These are phyloP conservation scores for Monilinia vaccinii-corymbosi DNA, from an alignment of 2,329 filamentous ascomycete species.

Conservation along the genomic window DNA sequence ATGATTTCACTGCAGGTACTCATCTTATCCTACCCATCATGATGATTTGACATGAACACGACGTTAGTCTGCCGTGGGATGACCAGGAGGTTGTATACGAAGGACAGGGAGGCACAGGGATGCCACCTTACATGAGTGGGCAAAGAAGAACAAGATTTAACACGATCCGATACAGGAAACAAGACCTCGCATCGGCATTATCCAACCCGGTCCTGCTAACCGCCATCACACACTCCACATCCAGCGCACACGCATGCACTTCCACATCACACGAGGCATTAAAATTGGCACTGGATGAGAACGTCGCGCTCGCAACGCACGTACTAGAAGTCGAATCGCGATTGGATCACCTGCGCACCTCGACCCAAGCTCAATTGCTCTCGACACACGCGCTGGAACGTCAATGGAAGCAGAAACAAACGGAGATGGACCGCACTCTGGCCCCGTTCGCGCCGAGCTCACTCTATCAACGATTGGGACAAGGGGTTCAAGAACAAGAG, in stretches of 20 bases:
- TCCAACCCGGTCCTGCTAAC: slow-evolving; percentile 56
- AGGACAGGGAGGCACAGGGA: too few relatives aligned
- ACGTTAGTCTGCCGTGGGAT: not conserved
- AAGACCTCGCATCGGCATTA: slow-evolving; percentile 66
- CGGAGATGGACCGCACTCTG: slow-evolving; percentile 78
- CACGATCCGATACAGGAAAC: too few relatives aligned
- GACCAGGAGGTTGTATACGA: not conserved
- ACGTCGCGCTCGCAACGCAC: slow-evolving; percentile 59
- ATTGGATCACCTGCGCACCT: slow-evolving; percentile 52
- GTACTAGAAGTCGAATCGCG: slow-evolving; percentile 51
- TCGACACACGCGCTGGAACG: slow-evolving; percentile 79
- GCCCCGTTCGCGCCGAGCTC: slow-evolving; percentile 78
- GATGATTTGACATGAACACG: not conserved
- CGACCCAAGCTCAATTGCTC: slow-evolving; percentile 72
- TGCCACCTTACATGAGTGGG: too few relatives aligned
- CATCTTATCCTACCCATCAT: slow-evolving; percentile 2
- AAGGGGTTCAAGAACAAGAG: slow-evolving; percentile 75
- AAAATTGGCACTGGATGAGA: slow-evolving; percentile 56
- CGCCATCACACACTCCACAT: slow-evolving; percentile 60
- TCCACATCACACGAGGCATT: slow-evolving; percentile 56
- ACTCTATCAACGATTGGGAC: slow-evolving; percentile 72
- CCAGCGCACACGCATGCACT: slow-evolving; percentile 64
- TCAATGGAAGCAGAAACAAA: slow-evolving; percentile 84
- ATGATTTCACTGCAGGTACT: not conserved
- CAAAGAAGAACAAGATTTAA: too few relatives aligned